phyloP scores from a whole-genome alignment of 345 rosid genomes.

The Acer negundo region DNA sequence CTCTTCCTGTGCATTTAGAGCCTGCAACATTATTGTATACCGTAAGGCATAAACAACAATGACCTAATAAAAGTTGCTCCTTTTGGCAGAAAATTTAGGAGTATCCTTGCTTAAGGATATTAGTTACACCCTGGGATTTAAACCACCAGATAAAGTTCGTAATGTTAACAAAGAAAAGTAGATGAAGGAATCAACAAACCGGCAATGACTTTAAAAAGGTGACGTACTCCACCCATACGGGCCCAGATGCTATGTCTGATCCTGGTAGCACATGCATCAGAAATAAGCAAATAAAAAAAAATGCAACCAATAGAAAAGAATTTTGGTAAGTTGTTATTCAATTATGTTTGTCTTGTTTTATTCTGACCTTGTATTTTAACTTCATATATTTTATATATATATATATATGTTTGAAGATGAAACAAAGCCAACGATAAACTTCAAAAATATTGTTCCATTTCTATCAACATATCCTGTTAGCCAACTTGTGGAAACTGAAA shows the following conservation, averaged over 20 bases:
- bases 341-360: not conserved
- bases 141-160: not conserved
- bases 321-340: not conserved
- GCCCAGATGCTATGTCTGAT: constrained; percentile 87
- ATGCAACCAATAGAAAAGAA: constrained; percentile 10
- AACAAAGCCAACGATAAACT: not conserved
- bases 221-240: constrained; percentile 91
- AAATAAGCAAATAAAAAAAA: constrained; percentile 22
- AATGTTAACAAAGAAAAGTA: constrained; percentile 12
- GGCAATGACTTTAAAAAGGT: constrained; percentile 77
- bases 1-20: constrained; percentile 70
- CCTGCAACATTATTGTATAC: constrained; percentile 49
- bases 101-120: not conserved
- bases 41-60: constrained; percentile 15
- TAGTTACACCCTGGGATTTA: not conserved
- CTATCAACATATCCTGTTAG: not conserved
- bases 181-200: constrained; percentile 51
- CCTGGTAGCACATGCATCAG: constrained; percentile 55
- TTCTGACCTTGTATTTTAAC: not conserved
- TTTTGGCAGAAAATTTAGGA: constrained; percentile 9
- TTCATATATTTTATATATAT: not conserved
- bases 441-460: not conserved
- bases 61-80: not conserved
- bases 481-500: constrained; percentile 5
- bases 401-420: not conserved